phyloP scores from a whole-genome alignment of 2,329 filamentous ascomycete species.

The Colletotrichum sp. region DNA sequence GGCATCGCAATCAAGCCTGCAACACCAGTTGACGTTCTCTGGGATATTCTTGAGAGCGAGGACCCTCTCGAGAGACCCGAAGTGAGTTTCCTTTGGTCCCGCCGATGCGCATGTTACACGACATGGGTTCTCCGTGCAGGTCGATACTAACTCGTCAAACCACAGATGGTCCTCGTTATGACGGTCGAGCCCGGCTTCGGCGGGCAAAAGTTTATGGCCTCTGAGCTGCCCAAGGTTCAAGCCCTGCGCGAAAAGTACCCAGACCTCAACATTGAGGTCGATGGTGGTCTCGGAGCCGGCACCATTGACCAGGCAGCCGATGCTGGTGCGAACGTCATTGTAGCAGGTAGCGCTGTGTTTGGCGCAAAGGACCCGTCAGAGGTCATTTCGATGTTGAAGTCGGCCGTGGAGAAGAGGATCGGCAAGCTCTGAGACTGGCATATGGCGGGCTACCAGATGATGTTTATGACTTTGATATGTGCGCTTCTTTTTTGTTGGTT shows the following conservation, averaged over 20 bases:
- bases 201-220: conserved; percentile 98
- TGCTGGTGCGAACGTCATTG: conserved; percentile 96
- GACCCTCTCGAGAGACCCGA: conserved; percentile 82
- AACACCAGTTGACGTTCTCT: conserved; percentile 89
- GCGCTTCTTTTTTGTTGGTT: neutral
- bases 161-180: conserved; percentile 97
- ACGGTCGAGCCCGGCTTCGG: conserved; percentile 97
- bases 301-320: conserved; percentile 95
- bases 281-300: conserved; percentile 85
- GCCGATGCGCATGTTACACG: conserved; percentile 7
- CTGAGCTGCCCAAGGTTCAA: conserved; percentile 91
- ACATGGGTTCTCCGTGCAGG: neutral
- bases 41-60: conserved; percentile 81
- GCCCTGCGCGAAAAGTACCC: conserved; percentile 86
- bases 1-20: conserved; percentile 96
- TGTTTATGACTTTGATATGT: conserved; percentile 7
- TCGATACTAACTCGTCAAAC: neutral
- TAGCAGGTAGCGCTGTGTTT: conserved; percentile 95
- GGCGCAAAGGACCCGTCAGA: conserved; percentile 87
- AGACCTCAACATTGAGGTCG: conserved; percentile 94
- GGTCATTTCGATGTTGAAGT: conserved; percentile 82
- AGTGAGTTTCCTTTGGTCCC: conserved; percentile 59
- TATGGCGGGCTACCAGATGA: neutral
- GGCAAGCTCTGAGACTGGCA: conserved; percentile 39
- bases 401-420: conserved; percentile 72